phyloP scores from a whole-genome alignment of 2,329 filamentous ascomycete species.

The Colletotrichum neosansevieriae region DNA sequence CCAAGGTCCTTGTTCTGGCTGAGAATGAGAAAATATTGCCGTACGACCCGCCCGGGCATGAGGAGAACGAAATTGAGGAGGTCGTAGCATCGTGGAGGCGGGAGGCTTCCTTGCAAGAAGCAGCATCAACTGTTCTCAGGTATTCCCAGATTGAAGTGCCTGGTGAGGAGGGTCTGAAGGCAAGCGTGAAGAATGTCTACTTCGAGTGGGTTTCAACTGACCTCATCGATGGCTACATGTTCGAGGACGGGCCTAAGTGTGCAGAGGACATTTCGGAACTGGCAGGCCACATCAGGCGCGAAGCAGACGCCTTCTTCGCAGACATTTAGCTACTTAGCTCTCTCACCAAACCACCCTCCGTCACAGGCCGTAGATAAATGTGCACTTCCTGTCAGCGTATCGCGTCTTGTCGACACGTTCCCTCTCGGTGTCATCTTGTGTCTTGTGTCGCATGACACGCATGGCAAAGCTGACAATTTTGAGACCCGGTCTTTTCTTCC shows the following conservation, averaged over 20 bases:
- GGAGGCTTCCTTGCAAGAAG: background rate
- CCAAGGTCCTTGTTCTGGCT: constrained; percentile 66
- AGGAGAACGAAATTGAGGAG: constrained; percentile 64
- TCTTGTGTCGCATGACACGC: constrained; percentile 40
- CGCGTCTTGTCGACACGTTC: constrained; percentile 42
- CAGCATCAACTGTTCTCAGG: constrained; percentile 34
- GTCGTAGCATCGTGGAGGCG: constrained; percentile 60
- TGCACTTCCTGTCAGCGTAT: constrained; percentile 47
- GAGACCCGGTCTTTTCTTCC: background rate
- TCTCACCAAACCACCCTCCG: background rate
- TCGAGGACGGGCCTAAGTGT: constrained; percentile 62
- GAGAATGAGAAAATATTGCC: constrained; percentile 70
- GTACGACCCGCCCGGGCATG: constrained; percentile 56
- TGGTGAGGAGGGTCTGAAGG: constrained; percentile 11
- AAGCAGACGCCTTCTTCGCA: constrained; percentile 57
- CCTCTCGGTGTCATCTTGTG: constrained; percentile 42
- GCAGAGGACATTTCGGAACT: constrained; percentile 53
- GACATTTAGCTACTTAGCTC: constrained; percentile 48
- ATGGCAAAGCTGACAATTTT: background rate
- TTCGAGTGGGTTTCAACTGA: constrained; percentile 70
- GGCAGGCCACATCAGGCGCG: constrained; percentile 52
- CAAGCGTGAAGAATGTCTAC: constrained; percentile 61
- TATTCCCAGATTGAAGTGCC: constrained; percentile 1
- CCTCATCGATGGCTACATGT: constrained; percentile 66
- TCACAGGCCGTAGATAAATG: constrained; percentile 47